These are phyloP conservation scores for Magnusiomyces clavatus DNA, from an alignment of 1,139 yeast species.

Conservation along the genomic window DNA sequence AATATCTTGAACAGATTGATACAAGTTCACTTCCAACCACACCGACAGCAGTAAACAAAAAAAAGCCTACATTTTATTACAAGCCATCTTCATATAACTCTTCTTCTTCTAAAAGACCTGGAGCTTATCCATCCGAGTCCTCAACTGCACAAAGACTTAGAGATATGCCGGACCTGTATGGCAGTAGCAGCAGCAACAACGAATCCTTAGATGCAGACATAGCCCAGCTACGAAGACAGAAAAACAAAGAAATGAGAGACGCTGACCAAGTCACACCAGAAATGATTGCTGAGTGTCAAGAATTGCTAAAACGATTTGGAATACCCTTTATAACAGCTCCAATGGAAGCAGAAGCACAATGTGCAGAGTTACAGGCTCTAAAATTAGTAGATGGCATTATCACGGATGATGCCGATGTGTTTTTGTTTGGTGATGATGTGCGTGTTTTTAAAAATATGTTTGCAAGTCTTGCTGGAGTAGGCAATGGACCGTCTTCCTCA, in stretches of 20 bases:
- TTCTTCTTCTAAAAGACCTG: too few relatives aligned
- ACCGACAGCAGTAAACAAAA: too few relatives aligned
- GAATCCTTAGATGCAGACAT: slow-evolving; percentile 46
- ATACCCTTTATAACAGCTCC: slow-evolving; percentile 94
- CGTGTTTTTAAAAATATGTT: slow-evolving; percentile 87
- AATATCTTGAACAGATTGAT: slow-evolving; percentile 38
- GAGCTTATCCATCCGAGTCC: too few relatives aligned
- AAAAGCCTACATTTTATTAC: too few relatives aligned
- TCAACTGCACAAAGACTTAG: background rate
- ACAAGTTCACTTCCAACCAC: background rate
- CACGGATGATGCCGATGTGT: slow-evolving; percentile 97
- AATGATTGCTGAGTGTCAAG: slow-evolving; percentile 89
- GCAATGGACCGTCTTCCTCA: background rate
- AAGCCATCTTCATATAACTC: too few relatives aligned
- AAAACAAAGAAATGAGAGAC: slow-evolving; percentile 67
- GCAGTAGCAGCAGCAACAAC: slow-evolving; percentile 5
- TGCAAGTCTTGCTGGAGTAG: slow-evolving; percentile 11
- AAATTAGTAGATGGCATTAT: slow-evolving; percentile 88
- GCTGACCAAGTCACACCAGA: slow-evolving; percentile 83
- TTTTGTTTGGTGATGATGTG: slow-evolving; percentile 76
- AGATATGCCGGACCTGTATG: slow-evolving; percentile 7
- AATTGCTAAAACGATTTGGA: slow-evolving; percentile 75
- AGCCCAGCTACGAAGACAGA: slow-evolving; percentile 43
- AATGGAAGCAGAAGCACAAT: slow-evolving; percentile 98
- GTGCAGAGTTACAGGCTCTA: slow-evolving; percentile 64